phyloP scores from a whole-genome alignment of 768 basidiomycete species.

The Termitomyces heimii region DNA sequence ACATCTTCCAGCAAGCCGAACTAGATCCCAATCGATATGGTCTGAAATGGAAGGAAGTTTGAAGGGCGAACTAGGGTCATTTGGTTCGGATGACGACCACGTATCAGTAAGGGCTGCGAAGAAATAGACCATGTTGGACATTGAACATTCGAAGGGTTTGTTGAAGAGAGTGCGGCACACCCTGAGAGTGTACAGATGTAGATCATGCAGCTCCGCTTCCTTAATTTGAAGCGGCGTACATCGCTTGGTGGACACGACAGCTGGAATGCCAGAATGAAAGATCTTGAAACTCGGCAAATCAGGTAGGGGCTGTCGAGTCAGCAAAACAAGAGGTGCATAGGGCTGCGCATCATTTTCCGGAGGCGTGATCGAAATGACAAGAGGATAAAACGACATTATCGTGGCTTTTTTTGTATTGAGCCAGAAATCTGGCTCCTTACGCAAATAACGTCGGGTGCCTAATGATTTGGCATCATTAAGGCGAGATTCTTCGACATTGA shows the following conservation, averaged over 20 bases:
- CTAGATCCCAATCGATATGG: conserved; percentile 58
- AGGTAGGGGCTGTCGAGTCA: conserved; percentile 67
- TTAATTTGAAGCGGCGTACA: conserved; percentile 46
- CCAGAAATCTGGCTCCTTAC: conserved; percentile 70
- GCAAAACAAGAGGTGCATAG: conserved; percentile 56
- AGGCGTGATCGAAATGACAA: conserved; percentile 38
- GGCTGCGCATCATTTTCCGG: conserved; percentile 23
- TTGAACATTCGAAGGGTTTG: conserved; percentile 55
- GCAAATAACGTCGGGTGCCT: conserved; percentile 50
- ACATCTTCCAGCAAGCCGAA: conserved; percentile 44
- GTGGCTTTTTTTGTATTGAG: conserved; percentile 26
- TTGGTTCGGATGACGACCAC: conserved; percentile 28
- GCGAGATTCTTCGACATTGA: conserved; percentile 3
- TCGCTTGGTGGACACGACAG: conserved; percentile 36
- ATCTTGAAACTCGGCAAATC: conserved; percentile 48
- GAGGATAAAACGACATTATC: conserved; percentile 45
- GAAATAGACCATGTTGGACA: conserved; percentile 56
- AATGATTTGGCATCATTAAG: conserved; percentile 19
- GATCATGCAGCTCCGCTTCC: conserved; percentile 34
- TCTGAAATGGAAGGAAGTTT: conserved; percentile 31
- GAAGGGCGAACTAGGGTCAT: conserved; percentile 11
- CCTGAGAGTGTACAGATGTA: conserved; percentile 61
- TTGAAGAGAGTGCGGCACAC: conserved; percentile 58
- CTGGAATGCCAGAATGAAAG: conserved; percentile 46
- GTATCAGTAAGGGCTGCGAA: conserved; percentile 49